Evolutionary conservation across 805 yeast genomes (phyloP).

Genomic region (Brettanomyces anomalus): DNA sequence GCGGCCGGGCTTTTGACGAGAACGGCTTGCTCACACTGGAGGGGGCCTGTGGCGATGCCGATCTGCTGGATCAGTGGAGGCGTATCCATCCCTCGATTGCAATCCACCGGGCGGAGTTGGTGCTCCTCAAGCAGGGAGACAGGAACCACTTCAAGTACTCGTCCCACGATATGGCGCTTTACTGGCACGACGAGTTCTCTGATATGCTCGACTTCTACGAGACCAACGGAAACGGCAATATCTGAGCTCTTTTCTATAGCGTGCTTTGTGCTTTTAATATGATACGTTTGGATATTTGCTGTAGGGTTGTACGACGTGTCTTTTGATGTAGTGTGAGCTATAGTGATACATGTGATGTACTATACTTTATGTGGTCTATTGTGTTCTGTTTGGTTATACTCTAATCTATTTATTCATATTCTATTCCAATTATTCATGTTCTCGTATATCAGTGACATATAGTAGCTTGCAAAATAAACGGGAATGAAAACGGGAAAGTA

Average conservation of each 20-base stretch:
- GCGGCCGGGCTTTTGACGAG: neutral
- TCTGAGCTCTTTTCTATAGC: neutral
- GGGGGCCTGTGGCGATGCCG: constrained; percentile 1
- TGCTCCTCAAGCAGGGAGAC: neutral
- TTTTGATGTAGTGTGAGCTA: too few relatives aligned
- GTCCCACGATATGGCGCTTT: neutral
- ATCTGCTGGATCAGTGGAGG: constrained; percentile 1
- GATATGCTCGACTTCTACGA: constrained; percentile 2
- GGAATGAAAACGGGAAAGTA: too few relatives aligned
- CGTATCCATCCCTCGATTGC: neutral
- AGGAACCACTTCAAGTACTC: constrained; percentile 2
- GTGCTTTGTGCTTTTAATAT: neutral
- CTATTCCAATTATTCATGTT: too few relatives aligned
- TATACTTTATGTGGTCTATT: too few relatives aligned
- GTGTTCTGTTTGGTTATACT: too few relatives aligned
- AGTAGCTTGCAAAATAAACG: too few relatives aligned
- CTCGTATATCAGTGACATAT: too few relatives aligned
- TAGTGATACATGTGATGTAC: too few relatives aligned
- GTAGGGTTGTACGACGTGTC: too few relatives aligned
- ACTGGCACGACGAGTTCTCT: constrained; percentile 2
- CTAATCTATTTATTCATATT: too few relatives aligned
- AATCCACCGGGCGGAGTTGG: constrained; percentile 2
- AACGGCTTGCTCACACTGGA: constrained; percentile 2
- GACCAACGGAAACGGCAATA: constrained; percentile 1
- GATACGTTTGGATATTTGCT: too few relatives aligned